Evolutionary conservation across 2,329 filamentous ascomycete genomes (phyloP).

Genomic region (Stagonosporopsis vannaccii): DNA sequence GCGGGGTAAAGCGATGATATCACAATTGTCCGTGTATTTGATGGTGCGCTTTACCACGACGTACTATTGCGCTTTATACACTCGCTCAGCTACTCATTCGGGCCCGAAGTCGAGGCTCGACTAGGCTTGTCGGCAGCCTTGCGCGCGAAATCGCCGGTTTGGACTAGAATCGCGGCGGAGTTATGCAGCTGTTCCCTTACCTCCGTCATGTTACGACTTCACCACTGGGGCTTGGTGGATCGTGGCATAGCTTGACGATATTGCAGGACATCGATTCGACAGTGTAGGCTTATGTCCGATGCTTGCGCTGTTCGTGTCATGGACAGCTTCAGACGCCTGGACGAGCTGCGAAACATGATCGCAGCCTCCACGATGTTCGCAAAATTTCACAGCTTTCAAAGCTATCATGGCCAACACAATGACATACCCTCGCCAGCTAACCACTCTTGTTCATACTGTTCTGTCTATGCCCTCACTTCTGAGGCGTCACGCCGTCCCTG

Average conservation of each 20-base stretch:
- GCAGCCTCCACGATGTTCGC: too few species aligned
- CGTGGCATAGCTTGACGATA: too few species aligned
- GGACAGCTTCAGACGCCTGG: too few species aligned
- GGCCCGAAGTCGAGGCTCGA: not conserved
- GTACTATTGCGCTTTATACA: not conserved
- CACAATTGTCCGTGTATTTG: not conserved
- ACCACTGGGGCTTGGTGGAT: too few species aligned
- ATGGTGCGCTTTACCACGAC: not conserved
- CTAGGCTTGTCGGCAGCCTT: slow-evolving; percentile 6
- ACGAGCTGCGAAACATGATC: too few species aligned
- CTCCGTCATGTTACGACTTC: not conserved
- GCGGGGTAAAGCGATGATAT: slow-evolving; percentile 8
- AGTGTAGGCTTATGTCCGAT: too few species aligned
- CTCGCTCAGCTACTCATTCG: not conserved
- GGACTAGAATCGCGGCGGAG: not conserved
- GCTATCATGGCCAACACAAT: too few species aligned
- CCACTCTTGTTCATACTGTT: too few species aligned
- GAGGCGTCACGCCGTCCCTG: slow-evolving; percentile 4
- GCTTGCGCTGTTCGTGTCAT: too few species aligned
- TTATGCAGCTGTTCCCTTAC: not conserved
- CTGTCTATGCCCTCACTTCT: not conserved
- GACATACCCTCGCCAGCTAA: too few species aligned
- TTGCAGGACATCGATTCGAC: too few species aligned
- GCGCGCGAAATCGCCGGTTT: not conserved
- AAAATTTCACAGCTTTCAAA: too few species aligned